Base-by-base conservation (phyloP, 2,329 filamentous ascomycete species). In the Colletotrichum sp. region DNA sequence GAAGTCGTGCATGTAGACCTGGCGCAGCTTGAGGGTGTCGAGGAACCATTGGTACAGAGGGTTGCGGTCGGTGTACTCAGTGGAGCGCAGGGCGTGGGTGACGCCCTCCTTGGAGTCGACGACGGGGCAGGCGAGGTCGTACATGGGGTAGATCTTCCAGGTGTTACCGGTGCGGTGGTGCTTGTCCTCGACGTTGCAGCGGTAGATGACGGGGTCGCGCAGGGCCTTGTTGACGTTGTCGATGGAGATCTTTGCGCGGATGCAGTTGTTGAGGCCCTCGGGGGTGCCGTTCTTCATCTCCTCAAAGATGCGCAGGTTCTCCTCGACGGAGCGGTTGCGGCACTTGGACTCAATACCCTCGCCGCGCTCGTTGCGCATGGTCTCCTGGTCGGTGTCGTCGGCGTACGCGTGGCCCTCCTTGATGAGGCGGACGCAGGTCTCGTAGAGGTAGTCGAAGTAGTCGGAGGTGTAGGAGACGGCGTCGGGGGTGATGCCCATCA, bases 121-220 rank as follows among this genome's bases (percentile, higher is more conserved):
- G 26, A 96, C 92, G 18, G 95, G 95, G 85, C 94, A 96, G 78
- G 94, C 94, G 82, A 96, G 95, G 84, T 97, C 95, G 87, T 97
- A 97, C 78, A 94, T 96, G 39, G 94, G 94, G 85, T 96, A 96
- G 82, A 95, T 93, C 87, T 96, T 96, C 94, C 94, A 96, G 77
- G 89, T 92, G 74, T 88, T 91, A 36, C 94, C 94, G 3, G 95
- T 97, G 79, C 95, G 92, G 87, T 97, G 95, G 84, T 97, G 94
- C 77, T 81, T 81, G 64, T 88, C 87, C 73, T 89, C 88, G 76
- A 88, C 81, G 83, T 98, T 98, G 91, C 96, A 98, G 79, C 97
- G 93, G 90, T 98, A 99, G 84, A 99, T 98, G 85, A 99, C 96
- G 15, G 97, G 97, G 84, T 99, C 97, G 79, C 97, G 92, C 91